Evolutionary conservation across 2,329 filamentous ascomycete genomes (phyloP), one percentile per base, ranked within the genome.

Genomic region (Graphilbum ipis-grandicollis): DNA sequence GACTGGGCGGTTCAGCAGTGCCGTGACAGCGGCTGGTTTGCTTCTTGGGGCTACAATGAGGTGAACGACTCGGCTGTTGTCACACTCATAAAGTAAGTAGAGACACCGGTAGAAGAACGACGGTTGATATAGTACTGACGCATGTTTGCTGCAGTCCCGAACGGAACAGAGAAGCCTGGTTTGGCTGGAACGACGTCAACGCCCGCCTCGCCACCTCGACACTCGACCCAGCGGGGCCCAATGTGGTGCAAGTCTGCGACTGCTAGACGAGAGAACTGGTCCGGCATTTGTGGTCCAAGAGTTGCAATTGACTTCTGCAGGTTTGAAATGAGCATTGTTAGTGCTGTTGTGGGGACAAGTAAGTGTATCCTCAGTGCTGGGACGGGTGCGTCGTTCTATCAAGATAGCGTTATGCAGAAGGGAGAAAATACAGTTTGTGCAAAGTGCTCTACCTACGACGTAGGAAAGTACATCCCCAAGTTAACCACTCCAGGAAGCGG

Each of bases 31-130:
- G 45, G 44, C n/a, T 53, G 50, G 47, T 39, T 38, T 4, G 34
- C 51, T 7, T 56, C 52, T 0, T 56, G 51, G 52, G 53, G 53
- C 2, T 53, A 56, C 41, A 44, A 48, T 17, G 30, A 39, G 8
- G 39, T 44, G 17, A 45, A 46, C 0, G 53, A 55, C 23, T 48
- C 47, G 3, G 53, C 45, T 0, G 50, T 55, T 18, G 46, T 51
- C 44, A 52, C 51, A 0, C 19, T 56, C 1, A 43, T 50, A 19
- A 53, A 51, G 53, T 55, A 42, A 43, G 50, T 40, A 19, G 3
- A 33, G 18, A 21, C 6, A 23, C 10, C 21, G 5, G 6, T 6
- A 23, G 21, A 10, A 23, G 6, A 23, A 23, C 21, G 21, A 23
- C 21, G 8, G 26, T 28, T 5, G 17, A 13, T n/a, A n/a, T n/a